A percentile compares a stretch with the other conserved stretches of the same genome.
phyloP scores from a whole-genome alignment of 768 basidiomycete genomes.

The Tricholoma sp. region DNA sequence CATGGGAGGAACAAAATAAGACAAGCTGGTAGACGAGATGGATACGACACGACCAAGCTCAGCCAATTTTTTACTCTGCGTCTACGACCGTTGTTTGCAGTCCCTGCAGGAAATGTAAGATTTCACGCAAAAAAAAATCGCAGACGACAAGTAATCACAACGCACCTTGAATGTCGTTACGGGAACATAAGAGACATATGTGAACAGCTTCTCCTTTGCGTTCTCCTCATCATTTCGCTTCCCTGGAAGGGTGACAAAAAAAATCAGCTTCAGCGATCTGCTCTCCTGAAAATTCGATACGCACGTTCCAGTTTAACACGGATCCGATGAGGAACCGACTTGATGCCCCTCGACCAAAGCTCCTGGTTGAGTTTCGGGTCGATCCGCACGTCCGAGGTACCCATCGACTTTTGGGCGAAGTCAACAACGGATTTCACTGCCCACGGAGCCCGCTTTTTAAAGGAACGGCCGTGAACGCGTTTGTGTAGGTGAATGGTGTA shows the following conservation, averaged over 20 bases:
- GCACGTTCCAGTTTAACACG: slow-evolving; percentile 91
- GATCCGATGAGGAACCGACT: slow-evolving; percentile 88
- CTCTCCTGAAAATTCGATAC: slow-evolving; percentile 6
- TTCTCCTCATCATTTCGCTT: slow-evolving; percentile 99
- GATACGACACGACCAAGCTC: not conserved
- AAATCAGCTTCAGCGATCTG: not conserved
- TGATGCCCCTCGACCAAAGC: slow-evolving; percentile 91
- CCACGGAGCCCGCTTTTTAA: slow-evolving; percentile 97
- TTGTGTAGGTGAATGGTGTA: slow-evolving; percentile 99
- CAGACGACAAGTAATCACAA: slow-evolving; percentile 2
- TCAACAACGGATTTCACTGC: slow-evolving; percentile 92
- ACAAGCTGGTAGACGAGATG: not conserved
- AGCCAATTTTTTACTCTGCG: slow-evolving; percentile 52
- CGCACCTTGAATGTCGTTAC: slow-evolving; percentile 83
- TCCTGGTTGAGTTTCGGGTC: slow-evolving; percentile 97
- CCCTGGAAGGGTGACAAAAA: slow-evolving; percentile 39
- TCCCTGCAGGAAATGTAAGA: slow-evolving; percentile 42
- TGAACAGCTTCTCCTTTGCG: slow-evolving; percentile 97
- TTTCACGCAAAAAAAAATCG: no score
- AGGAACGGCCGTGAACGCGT: slow-evolving; percentile 84
- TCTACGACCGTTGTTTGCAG: slow-evolving; percentile 83
- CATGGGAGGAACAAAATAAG: not conserved
- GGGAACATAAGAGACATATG: slow-evolving; percentile 79
- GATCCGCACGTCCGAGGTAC: slow-evolving; percentile 88
- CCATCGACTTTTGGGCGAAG: slow-evolving; percentile 95